Evolutionary conservation across 345 rosid species (phyloP).

Genomic region (Eucalyptus grandis): DNA sequence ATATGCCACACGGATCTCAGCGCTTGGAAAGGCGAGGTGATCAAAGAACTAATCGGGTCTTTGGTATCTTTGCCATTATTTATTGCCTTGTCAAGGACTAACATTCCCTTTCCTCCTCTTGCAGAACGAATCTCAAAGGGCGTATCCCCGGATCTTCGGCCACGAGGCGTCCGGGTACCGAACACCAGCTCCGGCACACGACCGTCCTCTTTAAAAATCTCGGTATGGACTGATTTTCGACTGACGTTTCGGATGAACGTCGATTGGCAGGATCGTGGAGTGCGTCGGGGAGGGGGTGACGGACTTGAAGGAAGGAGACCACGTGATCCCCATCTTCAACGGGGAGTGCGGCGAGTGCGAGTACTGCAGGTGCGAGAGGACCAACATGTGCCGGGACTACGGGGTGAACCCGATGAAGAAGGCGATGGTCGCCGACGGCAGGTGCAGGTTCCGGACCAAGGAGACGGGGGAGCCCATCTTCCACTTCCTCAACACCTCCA

Average conservation of each 20-base stretch:
- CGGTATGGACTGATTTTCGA: too few relatives aligned
- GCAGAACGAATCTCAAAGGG: conserved; percentile 42
- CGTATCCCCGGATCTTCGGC: conserved; percentile 61
- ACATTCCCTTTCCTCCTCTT: neutral
- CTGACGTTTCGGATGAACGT: neutral
- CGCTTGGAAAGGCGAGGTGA: conserved; percentile 53
- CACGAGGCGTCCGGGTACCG: conserved; percentile 75
- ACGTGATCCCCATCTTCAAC: conserved; percentile 50
- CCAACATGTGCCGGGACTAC: conserved; percentile 35
- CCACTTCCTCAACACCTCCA: conserved; percentile 62
- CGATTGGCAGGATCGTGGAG: conserved; percentile 33
- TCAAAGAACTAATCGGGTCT: neutral
- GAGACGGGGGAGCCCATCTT: conserved; percentile 29
- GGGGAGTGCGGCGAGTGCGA: conserved; percentile 64
- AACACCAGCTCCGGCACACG: neutral
- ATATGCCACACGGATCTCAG: conserved; percentile 65
- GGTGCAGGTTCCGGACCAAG: conserved; percentile 31
- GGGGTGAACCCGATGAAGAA: conserved; percentile 42
- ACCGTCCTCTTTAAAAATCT: too few relatives aligned
- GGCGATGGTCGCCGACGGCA: conserved; percentile 46
- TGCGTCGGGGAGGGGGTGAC: conserved; percentile 53
- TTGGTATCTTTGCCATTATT: neutral
- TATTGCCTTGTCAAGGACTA: neutral
- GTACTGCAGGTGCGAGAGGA: conserved; percentile 19
- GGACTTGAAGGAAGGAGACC: conserved; percentile 49